Percentiles rank a stretch among this genome's conserved stretches.
Conservation (phyloP, 2,329 filamentous ascomycete genomes). For the Cordyceps fumosorosea region DNA sequence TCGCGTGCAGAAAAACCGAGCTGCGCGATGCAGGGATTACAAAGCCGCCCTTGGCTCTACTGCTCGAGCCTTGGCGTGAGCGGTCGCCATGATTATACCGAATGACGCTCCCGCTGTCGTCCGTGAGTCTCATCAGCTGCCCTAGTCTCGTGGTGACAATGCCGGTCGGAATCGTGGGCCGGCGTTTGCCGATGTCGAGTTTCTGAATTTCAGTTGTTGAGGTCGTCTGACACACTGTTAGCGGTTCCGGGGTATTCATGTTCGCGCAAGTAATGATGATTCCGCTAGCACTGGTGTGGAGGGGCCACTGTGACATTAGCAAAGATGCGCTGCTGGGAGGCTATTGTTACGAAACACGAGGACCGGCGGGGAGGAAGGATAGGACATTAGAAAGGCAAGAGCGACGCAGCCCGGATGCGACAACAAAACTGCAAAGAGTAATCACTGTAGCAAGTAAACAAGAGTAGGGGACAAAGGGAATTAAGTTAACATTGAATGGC, state of each 20-base stretch:
- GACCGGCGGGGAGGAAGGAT: neutral
- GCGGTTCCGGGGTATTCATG: neutral
- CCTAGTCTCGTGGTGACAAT: constrained; percentile 3
- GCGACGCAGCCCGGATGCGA: neutral
- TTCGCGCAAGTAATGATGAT: neutral
- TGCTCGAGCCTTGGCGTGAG: constrained; percentile 18
- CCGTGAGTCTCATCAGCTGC: constrained; percentile 3
- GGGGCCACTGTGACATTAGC: neutral
- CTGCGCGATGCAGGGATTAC: constrained; percentile 15
- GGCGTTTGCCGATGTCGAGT: neutral
- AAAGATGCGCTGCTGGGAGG: neutral
- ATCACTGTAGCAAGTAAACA: constrained; percentile 1
- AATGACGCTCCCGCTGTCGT: constrained; percentile 2
- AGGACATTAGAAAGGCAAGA: neutral
- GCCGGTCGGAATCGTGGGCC: constrained; percentile 4
- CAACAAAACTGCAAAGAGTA: neutral
- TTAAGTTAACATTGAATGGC: constrained; percentile 14
- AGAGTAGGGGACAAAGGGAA: constrained; percentile 9
- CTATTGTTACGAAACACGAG: neutral
- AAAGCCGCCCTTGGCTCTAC: constrained; percentile 14
- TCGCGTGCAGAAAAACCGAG: neutral
- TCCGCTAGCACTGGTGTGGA: neutral
- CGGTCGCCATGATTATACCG: constrained; percentile 14
- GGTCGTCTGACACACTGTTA: neutral
- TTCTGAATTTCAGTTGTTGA: neutral